Evolutionary conservation across 495 filamentous ascomycete species (phyloP).

Genomic region (Halenospora varia): DNA sequence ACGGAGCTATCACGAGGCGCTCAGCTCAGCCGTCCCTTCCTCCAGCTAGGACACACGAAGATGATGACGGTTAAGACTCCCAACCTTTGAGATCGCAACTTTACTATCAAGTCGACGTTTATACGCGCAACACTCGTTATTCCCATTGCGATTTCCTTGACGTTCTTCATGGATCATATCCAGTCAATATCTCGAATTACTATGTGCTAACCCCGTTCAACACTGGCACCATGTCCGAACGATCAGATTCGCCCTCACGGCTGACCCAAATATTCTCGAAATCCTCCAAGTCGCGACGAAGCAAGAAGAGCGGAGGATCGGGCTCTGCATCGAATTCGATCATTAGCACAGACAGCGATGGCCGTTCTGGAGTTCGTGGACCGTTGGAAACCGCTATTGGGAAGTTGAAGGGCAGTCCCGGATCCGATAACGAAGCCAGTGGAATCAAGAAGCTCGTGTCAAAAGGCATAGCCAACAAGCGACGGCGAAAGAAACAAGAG

Average conservation of each 20-base stretch:
- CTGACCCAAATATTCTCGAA: constrained; percentile 31
- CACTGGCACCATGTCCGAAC: constrained; percentile 15
- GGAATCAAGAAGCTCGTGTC: constrained; percentile 45
- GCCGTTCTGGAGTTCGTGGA: constrained; percentile 23
- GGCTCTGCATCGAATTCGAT: constrained; percentile 28
- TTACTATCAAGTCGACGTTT: background rate
- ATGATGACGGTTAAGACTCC: background rate
- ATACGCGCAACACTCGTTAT: too few species aligned
- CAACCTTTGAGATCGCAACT: background rate
- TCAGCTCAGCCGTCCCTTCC: background rate
- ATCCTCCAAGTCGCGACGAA: constrained; percentile 21
- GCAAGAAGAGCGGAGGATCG: constrained; percentile 26
- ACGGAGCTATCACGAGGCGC: background rate
- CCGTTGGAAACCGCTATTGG: constrained; percentile 34
- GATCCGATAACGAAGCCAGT: constrained; percentile 31
- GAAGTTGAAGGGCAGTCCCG: background rate
- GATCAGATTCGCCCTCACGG: constrained; percentile 13
- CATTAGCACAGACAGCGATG: constrained; percentile 25
- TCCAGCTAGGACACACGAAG: background rate
- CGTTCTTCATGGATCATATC: background rate
- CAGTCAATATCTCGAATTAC: too few species aligned
- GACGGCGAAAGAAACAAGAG: constrained; percentile 39
- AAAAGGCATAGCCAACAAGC: constrained; percentile 38
- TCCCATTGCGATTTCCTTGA: background rate
- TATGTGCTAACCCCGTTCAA: background rate